Conservation (phyloP, 2,329 filamentous ascomycete genomes). For the Didymosphaeria variabile region DNA sequence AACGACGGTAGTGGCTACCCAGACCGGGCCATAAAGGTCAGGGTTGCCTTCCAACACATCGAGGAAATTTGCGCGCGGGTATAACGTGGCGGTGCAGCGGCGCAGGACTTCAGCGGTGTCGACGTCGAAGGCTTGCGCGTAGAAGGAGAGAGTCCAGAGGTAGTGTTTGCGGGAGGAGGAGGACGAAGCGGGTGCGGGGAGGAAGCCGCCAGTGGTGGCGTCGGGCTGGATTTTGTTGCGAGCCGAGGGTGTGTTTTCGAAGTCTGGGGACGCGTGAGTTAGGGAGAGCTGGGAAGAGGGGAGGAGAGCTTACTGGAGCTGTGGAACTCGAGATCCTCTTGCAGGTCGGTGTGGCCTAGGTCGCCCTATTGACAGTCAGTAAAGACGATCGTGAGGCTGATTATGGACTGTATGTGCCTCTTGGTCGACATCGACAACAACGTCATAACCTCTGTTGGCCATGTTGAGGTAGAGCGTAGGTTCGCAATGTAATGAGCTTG, state of each 20-base stretch:
- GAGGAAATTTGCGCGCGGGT: constrained; percentile 91
- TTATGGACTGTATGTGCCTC: constrained; percentile 69
- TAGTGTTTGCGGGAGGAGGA: constrained; percentile 71
- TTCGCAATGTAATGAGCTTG: constrained; percentile 29
- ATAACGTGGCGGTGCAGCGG: constrained; percentile 88
- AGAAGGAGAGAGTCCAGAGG: constrained; percentile 93
- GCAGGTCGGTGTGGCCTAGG: constrained; percentile 95
- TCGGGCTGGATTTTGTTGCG: constrained; percentile 59
- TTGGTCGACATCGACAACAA: constrained; percentile 96
- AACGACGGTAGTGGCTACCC: constrained; percentile 98
- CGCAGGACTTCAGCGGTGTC: constrained; percentile 89
- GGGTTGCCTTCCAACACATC: constrained; percentile 97
- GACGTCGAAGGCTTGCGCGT: constrained; percentile 98
- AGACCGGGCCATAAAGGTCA: constrained; percentile 95
- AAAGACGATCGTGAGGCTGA: background rate
- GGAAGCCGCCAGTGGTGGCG: constrained; percentile 50
- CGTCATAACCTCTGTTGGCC: constrained; percentile 92
- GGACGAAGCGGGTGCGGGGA: constrained; percentile 39
- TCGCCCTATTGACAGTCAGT: constrained; percentile 73
- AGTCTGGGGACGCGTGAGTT: constrained; percentile 61
- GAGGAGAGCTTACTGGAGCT: constrained; percentile 69
- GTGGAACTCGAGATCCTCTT: constrained; percentile 99
- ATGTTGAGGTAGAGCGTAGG: constrained; percentile 55
- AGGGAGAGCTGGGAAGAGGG: constrained; percentile 8
- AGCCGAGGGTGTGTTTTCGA: constrained; percentile 67